Percentiles rank a stretch among this genome's conserved stretches.
Evolutionary conservation across 441 rosid genomes (phyloP).

Genomic region (Gossypium schwendimanii): DNA sequence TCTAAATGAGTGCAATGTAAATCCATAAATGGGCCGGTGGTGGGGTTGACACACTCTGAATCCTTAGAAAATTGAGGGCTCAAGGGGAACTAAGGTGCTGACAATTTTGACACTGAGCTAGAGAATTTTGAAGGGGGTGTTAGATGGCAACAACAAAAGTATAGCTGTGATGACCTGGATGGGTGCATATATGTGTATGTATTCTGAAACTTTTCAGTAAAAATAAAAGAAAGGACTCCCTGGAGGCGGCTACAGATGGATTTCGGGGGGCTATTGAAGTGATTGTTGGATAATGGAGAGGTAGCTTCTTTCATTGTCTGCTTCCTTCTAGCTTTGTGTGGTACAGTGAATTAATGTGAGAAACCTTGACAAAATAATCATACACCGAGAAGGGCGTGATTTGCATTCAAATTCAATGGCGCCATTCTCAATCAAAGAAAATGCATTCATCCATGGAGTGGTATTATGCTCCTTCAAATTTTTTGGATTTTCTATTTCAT

Average conservation of each 20-base stretch:
- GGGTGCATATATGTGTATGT: not conserved
- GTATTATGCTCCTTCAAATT: not conserved
- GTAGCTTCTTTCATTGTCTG: not conserved
- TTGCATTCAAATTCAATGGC: slow-evolving; percentile 1
- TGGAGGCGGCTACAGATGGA: slow-evolving; percentile 4
- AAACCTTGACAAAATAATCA: not conserved
- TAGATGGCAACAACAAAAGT: not conserved
- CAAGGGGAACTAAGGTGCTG: slow-evolving; percentile 26
- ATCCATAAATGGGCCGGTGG: slow-evolving; percentile 32
- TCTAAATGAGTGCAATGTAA: slow-evolving; percentile 78
- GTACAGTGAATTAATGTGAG: slow-evolving; percentile 3
- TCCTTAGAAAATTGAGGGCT: slow-evolving; percentile 14
- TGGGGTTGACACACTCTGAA: slow-evolving; percentile 10
- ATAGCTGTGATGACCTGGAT: not conserved
- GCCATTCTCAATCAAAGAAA: not conserved
- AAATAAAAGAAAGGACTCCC: not conserved
- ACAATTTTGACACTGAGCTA: slow-evolving; percentile 22
- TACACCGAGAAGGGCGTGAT: not conserved
- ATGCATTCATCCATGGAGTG: not conserved
- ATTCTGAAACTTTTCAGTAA: not conserved
- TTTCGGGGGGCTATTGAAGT: slow-evolving; percentile 3
- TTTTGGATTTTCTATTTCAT: slow-evolving; percentile 1
- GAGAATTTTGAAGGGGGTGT: slow-evolving; percentile 13
- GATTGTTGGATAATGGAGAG: not conserved
- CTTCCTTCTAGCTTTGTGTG: not conserved